phyloP scores from a whole-genome alignment of 1,284 basidiomycete species.

The Microbotryum lychnidis-dioicae region DNA sequence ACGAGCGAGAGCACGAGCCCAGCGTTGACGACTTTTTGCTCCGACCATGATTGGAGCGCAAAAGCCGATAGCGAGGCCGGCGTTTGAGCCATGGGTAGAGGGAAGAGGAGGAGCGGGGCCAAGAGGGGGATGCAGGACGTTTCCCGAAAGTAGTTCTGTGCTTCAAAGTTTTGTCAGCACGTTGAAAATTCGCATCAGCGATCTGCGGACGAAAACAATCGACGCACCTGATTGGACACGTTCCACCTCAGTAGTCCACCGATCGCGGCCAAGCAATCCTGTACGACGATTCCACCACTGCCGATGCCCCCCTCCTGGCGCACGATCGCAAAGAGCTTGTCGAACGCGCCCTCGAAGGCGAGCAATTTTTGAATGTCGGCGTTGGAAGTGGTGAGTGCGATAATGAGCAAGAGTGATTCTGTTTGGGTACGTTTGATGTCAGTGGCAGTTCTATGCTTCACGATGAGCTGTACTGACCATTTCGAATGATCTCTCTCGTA shows the following conservation, averaged over 20 bases:
- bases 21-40: conserved; percentile 74
- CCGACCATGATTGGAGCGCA: conserved; percentile 92
- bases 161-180: neutral
- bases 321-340: conserved; percentile 85
- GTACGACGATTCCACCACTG: conserved; percentile 72
- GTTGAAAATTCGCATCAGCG: conserved; percentile 3
- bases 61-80: conserved; percentile 67
- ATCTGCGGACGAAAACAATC: neutral
- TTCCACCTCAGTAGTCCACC: conserved; percentile 84
- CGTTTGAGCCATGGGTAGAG: conserved; percentile 50
- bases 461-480: conserved; percentile 51
- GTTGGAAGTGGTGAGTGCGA: conserved; percentile 72
- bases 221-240: conserved; percentile 79
- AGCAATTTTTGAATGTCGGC: conserved; percentile 94
- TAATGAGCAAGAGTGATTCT: conserved; percentile 60
- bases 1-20: conserved; percentile 69
- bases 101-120: conserved; percentile 77
- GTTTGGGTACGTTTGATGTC: conserved; percentile 5
- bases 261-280: conserved; percentile 76
- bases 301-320: conserved; percentile 83
- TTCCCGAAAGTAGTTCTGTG: conserved; percentile 94
- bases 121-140: conserved; percentile 73
- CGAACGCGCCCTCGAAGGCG: conserved; percentile 94
- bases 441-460: conserved; percentile 45
- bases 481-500: conserved; percentile 70